Evolutionary conservation across 2,329 filamentous ascomycete species (phyloP), one percentile per base, ranked within the genome.

Genomic region (Colletotrichum echinochloae): DNA sequence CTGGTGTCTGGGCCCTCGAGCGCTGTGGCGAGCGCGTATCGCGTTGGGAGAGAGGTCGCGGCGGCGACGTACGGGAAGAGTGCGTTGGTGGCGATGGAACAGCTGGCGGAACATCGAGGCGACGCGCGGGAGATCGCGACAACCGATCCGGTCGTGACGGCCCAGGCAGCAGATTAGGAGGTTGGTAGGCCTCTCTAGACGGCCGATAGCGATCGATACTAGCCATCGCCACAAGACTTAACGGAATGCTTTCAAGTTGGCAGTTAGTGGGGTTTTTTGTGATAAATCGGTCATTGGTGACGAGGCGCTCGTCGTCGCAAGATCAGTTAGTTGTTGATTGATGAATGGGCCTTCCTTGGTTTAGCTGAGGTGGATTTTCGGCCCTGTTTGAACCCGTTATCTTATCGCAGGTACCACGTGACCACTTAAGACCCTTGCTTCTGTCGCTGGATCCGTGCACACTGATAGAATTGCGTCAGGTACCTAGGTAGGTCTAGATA

Each of bases 171-270:
- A 86, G 75, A 39, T 79, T 78, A 18, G 88, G 87, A 65, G 88
- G 86, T 74, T 88, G 87, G 73, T 89, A 89, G 73, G 83, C 83
- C 78, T 89, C 88, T 70, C 87, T 83, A 60, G 85, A 82, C 63
- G 87, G 87, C 72, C 87, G 83, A 75, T 90, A 90, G 76, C 86
- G 81, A 77, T 89, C 87, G 79, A 90, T 85, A 78, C 86, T 89
- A 73, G 87, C 88, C 88, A 90, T 90, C 75, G 76, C 74, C 73
- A 63, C 61, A 39, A 61, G 37, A 16, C 28, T 33, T 54, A 44
- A 37, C 63, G 54, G 14, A 28, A 48, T 56, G 16, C 39, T 33
- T 49, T 23, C 37, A 39, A 16, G 37, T 60, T 39, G 41, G 48
- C 65, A n/a, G 60, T 57, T 37, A 33, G 54, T 60, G 39, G 20